Evolutionary conservation across 1,139 yeast species (phyloP).

Genomic region (Yueomyces sp.): DNA sequence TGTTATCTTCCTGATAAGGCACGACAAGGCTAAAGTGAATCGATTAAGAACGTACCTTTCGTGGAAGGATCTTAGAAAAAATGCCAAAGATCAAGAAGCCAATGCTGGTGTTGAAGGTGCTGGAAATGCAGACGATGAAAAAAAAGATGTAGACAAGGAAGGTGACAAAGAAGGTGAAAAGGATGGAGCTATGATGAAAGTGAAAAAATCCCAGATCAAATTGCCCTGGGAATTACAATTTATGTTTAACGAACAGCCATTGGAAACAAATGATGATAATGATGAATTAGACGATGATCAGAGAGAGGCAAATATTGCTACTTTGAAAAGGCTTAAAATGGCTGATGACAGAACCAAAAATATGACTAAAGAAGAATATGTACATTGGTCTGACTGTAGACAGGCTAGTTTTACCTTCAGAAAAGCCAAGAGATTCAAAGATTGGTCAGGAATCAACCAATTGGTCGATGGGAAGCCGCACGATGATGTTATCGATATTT

Average conservation of each 20-base stretch:
- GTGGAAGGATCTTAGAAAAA: conserved; percentile 96
- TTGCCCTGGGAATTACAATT: conserved; percentile 93
- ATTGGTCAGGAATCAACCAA: conserved; percentile 86
- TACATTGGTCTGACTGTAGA: conserved; percentile 97
- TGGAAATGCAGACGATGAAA: conserved; percentile 27
- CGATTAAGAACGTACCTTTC: conserved; percentile 80
- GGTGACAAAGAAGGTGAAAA: conserved; percentile 28
- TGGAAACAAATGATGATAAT: conserved; percentile 68
- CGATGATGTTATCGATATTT: conserved; percentile 91
- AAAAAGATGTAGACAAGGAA: conserved; percentile 30
- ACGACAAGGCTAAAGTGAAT: conserved; percentile 89
- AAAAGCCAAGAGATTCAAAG: conserved; percentile 83
- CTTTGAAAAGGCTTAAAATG: conserved; percentile 72
- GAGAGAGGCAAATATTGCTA: conserved; percentile 79
- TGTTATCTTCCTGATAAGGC: conserved; percentile 80
- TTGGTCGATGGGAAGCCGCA: conserved; percentile 85
- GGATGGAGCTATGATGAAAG: conserved; percentile 47
- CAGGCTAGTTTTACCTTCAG: conserved; percentile 95
- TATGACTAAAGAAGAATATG: conserved; percentile 96
- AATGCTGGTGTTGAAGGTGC: conserved; percentile 47
- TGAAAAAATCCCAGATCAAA: conserved; percentile 69
- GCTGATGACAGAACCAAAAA: conserved; percentile 89
- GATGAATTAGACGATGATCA: conserved; percentile 68
- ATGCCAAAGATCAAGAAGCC: conserved; percentile 92
- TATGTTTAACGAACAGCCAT: conserved; percentile 84